Percentiles rank a stretch among this genome's conserved stretches.
These are phyloP conservation scores for Knoxdaviesia capensis DNA, from an alignment of 2,329 filamentous ascomycete genomes.

Conservation along the genomic window DNA sequence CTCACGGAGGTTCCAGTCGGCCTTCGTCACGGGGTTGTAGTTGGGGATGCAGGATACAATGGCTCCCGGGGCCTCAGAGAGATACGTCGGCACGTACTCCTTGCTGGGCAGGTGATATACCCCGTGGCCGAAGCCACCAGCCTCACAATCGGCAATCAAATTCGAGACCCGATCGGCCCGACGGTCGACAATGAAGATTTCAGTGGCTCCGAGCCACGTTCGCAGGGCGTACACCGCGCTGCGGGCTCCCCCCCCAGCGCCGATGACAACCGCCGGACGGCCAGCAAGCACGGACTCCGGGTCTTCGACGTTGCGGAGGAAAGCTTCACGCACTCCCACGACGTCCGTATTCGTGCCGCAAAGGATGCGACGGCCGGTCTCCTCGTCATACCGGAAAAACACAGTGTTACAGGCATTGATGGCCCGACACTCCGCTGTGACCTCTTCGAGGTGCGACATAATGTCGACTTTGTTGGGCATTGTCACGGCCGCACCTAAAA, in stretches of 20 bases:
- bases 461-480: conserved; percentile 75
- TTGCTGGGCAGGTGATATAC: conserved; percentile 30
- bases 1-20: conserved; percentile 38
- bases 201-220: conserved; percentile 44
- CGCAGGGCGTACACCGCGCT: conserved; percentile 58
- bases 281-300: conserved; percentile 28
- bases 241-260: conserved; percentile 61
- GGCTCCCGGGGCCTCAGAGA: conserved; percentile 33
- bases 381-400: conserved; percentile 33
- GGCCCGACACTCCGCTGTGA: conserved; percentile 51
- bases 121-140: conserved; percentile 35
- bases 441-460: conserved; percentile 49
- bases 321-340: conserved; percentile 55
- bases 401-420: conserved; percentile 69
- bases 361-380: conserved; percentile 25
- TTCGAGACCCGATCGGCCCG: conserved; percentile 45
- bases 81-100: too few relatives aligned
- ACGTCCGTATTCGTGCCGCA: conserved; percentile 71
- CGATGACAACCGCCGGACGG: conserved; percentile 51
- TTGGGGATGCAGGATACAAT: conserved; percentile 61
- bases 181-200: conserved; percentile 61
- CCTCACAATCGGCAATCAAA: conserved; percentile 42
- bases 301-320: conserved; percentile 32
- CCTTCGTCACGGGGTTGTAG: conserved; percentile 43
- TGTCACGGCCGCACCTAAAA: conserved; percentile 46